Percentiles rank a stretch among this genome's conserved stretches.
These are phyloP conservation scores for Aspergillus bombycis DNA, from an alignment of 2,329 filamentous ascomycete genomes.

Conservation along the genomic window DNA sequence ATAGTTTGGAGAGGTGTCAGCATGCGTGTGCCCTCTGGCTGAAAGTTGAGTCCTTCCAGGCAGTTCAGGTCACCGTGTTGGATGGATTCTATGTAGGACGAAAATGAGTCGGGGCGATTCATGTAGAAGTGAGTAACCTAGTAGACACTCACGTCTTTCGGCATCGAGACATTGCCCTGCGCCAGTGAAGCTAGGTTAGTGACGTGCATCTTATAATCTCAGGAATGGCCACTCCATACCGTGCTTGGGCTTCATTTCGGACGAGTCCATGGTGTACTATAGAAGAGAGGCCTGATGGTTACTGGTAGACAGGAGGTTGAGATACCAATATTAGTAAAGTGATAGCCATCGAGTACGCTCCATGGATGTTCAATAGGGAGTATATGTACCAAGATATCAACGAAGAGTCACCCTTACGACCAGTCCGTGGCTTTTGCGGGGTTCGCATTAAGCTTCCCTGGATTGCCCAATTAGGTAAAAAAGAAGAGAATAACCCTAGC, in stretches of 20 bases:
- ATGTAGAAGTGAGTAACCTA: background rate
- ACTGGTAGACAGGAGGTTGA: background rate
- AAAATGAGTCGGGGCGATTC: background rate
- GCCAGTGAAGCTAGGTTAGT: background rate
- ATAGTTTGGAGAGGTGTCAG: conserved; percentile 1
- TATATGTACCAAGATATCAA: background rate
- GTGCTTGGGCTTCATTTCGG: background rate
- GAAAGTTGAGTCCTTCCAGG: background rate
- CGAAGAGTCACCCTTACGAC: background rate
- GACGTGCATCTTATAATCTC: background rate
- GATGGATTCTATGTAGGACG: background rate
- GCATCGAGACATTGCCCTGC: background rate
- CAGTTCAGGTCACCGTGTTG: background rate
- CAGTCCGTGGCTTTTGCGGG: background rate
- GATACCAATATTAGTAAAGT: background rate
- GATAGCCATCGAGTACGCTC: no score
- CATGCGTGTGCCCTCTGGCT: background rate
- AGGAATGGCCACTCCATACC: background rate
- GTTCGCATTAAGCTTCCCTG: background rate
- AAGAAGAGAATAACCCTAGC: background rate
- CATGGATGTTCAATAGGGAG: background rate
- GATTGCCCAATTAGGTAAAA: conserved; percentile 2
- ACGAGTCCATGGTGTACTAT: background rate
- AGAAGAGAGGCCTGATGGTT: background rate
- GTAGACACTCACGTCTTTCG: background rate